Base-by-base conservation (phyloP, 805 yeast genomes). In the Barnettozyma vustinii region DNA sequence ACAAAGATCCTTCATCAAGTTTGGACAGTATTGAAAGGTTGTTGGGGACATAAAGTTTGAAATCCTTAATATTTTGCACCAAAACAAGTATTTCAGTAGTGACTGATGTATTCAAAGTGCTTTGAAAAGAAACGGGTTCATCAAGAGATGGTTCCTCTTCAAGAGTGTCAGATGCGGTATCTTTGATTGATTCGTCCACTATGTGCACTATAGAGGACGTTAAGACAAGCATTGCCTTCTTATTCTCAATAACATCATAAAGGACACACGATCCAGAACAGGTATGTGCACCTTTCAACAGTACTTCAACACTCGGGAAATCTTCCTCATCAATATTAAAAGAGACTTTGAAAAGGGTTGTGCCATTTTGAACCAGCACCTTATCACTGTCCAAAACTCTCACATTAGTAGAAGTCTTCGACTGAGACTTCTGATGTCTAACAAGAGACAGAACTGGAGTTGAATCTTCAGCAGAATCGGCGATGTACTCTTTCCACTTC, bases 401-500 rank as follows among this genome's bases (percentile, higher is more conserved):
- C 16, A 46, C 16, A 10, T 9, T 15, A 1, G 49, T 47, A 20
- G 30, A 25, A 7, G 20, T 15, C 32, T 32, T 27, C 9, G 46
- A 26, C 20, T 15, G 23, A n/a, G 46, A 37, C 23, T 37, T 47
- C n/a, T 30, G 33, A 33, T 47, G 50, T 5, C 33, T 32, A 13
- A 43, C 27, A 7, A 43, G 33, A 5, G 53, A 35, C 3, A 51
- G 36, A 2, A 37, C 20, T 16, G 37, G 23, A 9, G 23, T 4
- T 5, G 21, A n/a, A 4, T 32, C 48, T 5, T 37, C 51, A n/a
- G 35, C 19, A 15, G 27, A 37, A 9, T 42, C 45, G 9, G n/a
- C 12, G 13, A 37, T 25, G 21, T 13, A 37, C 23, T 43, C 47
- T 10, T 47, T 18, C 62, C 72, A 71, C 41, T 61, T 64, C 77